Base-by-base conservation (phyloP, 1,284 basidiomycete genomes). In the Microbotryum saponariae region DNA sequence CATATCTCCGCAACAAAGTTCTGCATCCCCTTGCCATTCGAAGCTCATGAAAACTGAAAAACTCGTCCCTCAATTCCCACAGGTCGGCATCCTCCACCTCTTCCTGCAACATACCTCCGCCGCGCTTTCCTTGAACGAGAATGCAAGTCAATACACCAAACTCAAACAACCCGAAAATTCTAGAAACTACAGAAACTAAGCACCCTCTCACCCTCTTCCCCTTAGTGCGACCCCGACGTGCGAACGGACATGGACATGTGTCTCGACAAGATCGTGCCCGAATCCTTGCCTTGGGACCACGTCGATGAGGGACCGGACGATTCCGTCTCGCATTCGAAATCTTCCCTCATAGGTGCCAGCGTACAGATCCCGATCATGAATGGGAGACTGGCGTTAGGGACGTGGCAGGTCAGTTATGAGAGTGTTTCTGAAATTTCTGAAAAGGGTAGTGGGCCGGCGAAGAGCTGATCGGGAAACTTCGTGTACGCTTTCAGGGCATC, bases 241-340 rank as follows among this genome's bases (percentile, higher is more conserved):
- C 67, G 75, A 20, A 70, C 63, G 27, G 76, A 77, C 58, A 75
- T 77, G 73, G 70, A 74, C 61, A 75, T 74, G 72, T 73, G 72
- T 0, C 61, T 76, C 8, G 76, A 76, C 70, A 51, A n/a, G 7
- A 33, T 70, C 45, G 73, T 77, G 0, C 76, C 76, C 21, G 73
- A 76, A 46, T 68, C 67, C 0, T 62, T 75, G 1, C 72, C 73
- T 0, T 76, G 75, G 75, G 67, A 71, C 25, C 77, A 78, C 68
- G 74, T 73, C 25, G 76, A 76, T 58, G 71, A 73, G 62, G 70
- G 70, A 14, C 72, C 70, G 1, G 72, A 73, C 59, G 74, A 75
- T 56, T 66, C 62, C 2, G 70, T 68, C 7, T 71, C 68, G 23
- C 77, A 78, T 61, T 73, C 74, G 33, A 77, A 77, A 66, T 64